Conservation (phyloP, 2,329 filamentous ascomycete species). For the Microsporum canis region DNA sequence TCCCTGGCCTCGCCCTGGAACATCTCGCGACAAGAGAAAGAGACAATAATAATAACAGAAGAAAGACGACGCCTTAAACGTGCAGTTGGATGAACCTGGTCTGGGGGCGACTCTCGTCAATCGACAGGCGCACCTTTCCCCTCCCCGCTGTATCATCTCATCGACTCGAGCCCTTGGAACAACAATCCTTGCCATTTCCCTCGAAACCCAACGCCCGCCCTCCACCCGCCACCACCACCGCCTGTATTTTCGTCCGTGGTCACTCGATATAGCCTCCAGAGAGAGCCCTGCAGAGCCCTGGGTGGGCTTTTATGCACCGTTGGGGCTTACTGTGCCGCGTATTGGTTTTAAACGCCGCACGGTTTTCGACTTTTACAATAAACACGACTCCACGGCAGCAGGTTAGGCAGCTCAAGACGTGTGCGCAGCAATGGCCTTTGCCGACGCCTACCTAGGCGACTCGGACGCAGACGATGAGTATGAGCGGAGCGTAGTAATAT, state of each 20-base stretch:
- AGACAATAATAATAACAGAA: not conserved
- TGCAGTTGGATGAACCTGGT: not conserved
- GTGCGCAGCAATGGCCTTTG: constrained; percentile 1
- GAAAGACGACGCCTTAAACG: not conserved
- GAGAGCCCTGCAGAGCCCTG: not conserved
- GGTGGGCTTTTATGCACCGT: no score
- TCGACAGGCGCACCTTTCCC: not conserved
- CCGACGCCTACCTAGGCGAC: constrained; percentile 44
- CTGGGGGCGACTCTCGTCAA: not conserved
- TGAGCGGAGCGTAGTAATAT: constrained; percentile 48
- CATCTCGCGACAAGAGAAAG: not conserved
- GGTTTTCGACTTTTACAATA: not conserved
- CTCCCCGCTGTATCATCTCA: not conserved
- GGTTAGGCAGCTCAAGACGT: not conserved
- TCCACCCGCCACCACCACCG: not conserved
- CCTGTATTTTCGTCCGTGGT: not conserved
- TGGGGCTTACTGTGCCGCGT: not conserved
- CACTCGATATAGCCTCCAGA: not conserved
- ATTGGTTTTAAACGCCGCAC: not conserved
- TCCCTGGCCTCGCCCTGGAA: constrained; percentile 1
- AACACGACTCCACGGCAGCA: not conserved
- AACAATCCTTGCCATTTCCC: not conserved
- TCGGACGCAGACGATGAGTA: constrained; percentile 57
- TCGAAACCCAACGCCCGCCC: not conserved
- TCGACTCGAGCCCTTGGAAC: not conserved